Evolutionary conservation across 164 flowering plant species (phyloP), one percentile per base, ranked within the genome.

Genomic region (Cinnamomum micranthum): DNA sequence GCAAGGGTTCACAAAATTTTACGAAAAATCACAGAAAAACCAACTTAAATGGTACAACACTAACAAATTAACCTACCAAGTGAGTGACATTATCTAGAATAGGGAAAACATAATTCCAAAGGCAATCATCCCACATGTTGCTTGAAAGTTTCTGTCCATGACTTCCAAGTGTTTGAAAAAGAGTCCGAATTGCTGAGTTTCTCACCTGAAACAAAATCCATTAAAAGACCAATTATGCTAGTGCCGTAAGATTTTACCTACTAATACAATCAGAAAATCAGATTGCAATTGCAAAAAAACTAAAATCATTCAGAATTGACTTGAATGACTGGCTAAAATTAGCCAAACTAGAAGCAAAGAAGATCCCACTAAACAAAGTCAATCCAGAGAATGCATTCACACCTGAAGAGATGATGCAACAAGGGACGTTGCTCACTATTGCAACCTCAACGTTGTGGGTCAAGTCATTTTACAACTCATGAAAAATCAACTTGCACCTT

Each of bases 121-220:
- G 97, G 83, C 98, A 96, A 81, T 91, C 89, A 83, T 94, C 95
- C 99, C 99, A 96, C 94, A 89, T 92, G 79, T 84, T 88, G 82
- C 84, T 81, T 47, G 99, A 90, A 74, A 96, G 94, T 77, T 94
- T 94, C 69, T 96, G 97, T 51, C 99, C 99, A 86, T 92, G 97
- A 82, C 91, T 92, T 71, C 97, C 93, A 74, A 96, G 93, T 65
- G 87, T 90, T 81, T 96, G 99, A 79, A 96, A 96, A 77, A 96
- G 93, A 60, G 97, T 96, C 76, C 99, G 83, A 64, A 92, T 84
- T 59, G 99, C 97, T 25, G 99, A 88, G 81, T 96, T 96, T 76
- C 99, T 87, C 69, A 96, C 99, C 99, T 96, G 86, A 73, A 81
- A 55, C 7, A 0, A n/a, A 55, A 55, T 19, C 47, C 17, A 55